A percentile compares a stretch with the other conserved stretches of the same genome.
Conservation (phyloP, 202 grass and related monocot genomes). For the Panicum virgatum region DNA sequence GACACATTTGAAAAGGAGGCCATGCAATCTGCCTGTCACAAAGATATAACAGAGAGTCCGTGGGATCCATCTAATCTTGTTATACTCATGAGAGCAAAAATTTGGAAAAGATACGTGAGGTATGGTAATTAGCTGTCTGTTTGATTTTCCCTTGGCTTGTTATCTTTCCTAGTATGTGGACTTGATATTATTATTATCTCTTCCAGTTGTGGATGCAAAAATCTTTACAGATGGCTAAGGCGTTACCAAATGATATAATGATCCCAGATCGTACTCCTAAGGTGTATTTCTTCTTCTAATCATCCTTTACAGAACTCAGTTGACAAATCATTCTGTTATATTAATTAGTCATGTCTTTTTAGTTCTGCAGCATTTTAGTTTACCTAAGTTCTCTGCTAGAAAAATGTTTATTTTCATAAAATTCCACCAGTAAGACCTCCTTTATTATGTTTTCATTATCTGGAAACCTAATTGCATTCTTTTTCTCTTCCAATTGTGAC, state of each 20-base stretch:
- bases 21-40: neutral
- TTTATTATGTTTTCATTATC: neutral
- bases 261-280: neutral
- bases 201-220: neutral
- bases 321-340: conserved; percentile 4
- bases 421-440: neutral
- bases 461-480: neutral
- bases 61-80: neutral
- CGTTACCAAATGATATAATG: neutral
- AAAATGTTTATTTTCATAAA: neutral
- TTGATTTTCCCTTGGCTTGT: neutral
- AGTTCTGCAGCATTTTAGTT: neutral
- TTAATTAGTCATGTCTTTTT: neutral
- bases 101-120: neutral
- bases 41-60: neutral
- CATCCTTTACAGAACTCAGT: neutral
- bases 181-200: neutral
- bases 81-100: neutral
- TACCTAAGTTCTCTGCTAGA: neutral
- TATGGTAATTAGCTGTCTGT: neutral
- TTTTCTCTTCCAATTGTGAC: neutral
- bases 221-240: neutral
- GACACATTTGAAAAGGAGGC: neutral
- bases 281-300: neutral
- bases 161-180: neutral